Evolutionary conservation across 2,329 filamentous ascomycete genomes (phyloP), one percentile per base, ranked within the genome.

Genomic region (Rosellinia necatrix): DNA sequence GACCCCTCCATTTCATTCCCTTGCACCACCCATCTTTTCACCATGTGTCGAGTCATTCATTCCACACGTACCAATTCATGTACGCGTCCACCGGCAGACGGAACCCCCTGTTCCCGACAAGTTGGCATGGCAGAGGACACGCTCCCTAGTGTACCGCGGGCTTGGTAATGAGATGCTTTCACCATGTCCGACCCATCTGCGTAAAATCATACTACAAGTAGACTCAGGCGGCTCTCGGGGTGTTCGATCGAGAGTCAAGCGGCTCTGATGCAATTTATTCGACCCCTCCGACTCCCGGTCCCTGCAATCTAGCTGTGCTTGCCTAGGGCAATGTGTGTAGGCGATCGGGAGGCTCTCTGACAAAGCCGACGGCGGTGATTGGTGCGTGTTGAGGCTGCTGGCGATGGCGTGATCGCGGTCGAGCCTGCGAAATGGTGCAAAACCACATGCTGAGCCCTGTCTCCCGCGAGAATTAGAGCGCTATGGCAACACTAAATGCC

Each of bases 371-470:
- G n/a, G 46, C 48, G 49, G 47, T 61, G 61, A 69, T 69, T 69
- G 67, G 67, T 49, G 63, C 58, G 55, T 42, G 15, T 35, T 25
- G 40, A 62, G 60, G 56, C 60, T 65, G 59, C 59, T 59, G 47
- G 24, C 64, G 66, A 69, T 69, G 62, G 67, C 67, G 67, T 69
- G 67, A 66, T 69, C 58, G 43, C 42, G 53, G 60, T 59, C 55
- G 60, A 65, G 53, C 59, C 62, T 63, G 62, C 41, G 41, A 59
- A 58, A 60, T 51, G 19, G 38, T 48, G 27, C 44, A 37, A 58
- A 55, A 53, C 48, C 30, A 34, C 22, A 49, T 32, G 49, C 35
- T 24, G 41, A 51, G 49, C 49, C 52, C 41, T 40, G 49, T 63
- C 56, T 60, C 48, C 58, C 57, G 49, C 52, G 27, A 42, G 17